Evolutionary conservation across 768 basidiomycete species (phyloP), one percentile per base, ranked within the genome.

Genomic region (Boletus vermiculosoides): DNA sequence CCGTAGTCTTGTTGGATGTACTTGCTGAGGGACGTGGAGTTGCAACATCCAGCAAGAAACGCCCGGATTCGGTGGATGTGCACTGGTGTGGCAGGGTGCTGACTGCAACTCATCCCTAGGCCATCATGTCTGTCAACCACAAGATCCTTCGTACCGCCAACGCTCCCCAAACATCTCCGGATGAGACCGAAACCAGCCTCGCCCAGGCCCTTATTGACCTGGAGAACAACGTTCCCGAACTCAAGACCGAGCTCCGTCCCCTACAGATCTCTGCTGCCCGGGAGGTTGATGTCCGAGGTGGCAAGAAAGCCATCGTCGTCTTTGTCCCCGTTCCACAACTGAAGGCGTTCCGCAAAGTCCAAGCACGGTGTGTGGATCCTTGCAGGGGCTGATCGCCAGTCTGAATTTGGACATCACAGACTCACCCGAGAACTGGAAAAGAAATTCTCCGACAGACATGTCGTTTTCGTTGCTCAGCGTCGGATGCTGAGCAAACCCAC

Each of bases 401-500:
- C 42, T 62, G 61, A 59, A 48, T 34, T 5, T n/a, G 49, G 25
- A 33, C 55, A 22, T 13, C 15, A 23, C 71, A 98, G 96, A 76
- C 89, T 98, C 72, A 98, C 96, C 59, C 89, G 96, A 53, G 96
- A 98, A 74, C 85, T 99, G 70, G 97, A 99, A 86, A 99, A 99
- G 86, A 99, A 99, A 79, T 98, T 99, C 81, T 93, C 97, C 45
- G 97, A 98, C 80, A 87, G 94, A 73, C 95, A 98, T 78, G 94
- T 99, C 74, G 92, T 99, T 57, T 98, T 99, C 75, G 86, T 98
- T 74, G 97, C 92, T 54, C 97, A 99, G 80, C 94, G 97, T 75
- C 88, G 96, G 71, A 94, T 98, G 87, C 82, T 98, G 74, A 91
- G 89, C 81, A 98, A 95, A 77, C 95, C 95, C 55, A 94, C 94